A percentile compares a stretch with the other conserved stretches of the same genome.
These are phyloP conservation scores for Carex pumila DNA, from an alignment of 176 grass and related monocot species.

Conservation along the genomic window DNA sequence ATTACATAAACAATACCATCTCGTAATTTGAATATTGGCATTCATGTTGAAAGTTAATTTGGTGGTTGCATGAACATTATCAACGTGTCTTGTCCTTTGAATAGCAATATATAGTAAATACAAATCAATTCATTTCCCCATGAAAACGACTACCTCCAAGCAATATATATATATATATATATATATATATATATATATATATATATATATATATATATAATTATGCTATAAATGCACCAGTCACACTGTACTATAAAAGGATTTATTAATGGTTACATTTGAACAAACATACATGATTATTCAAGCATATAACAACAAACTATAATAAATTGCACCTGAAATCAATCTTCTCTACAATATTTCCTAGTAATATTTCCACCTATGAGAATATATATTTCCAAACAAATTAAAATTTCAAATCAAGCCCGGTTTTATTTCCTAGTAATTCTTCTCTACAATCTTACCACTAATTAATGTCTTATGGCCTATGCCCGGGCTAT, in stretches of 20 bases:
- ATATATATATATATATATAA: no score
- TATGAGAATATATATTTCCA: no score
- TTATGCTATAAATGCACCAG: not conserved
- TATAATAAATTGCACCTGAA: not conserved
- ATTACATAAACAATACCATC: no score
- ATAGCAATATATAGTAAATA: not conserved
- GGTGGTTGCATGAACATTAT: slow-evolving; percentile 16
- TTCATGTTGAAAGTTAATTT: not conserved
- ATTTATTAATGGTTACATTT: slow-evolving; percentile 4
- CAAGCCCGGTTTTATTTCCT: not conserved
- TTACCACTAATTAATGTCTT: slow-evolving; percentile 4
- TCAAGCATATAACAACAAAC: not conserved
- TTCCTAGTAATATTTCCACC: no score
- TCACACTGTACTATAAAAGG: not conserved
- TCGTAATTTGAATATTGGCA: not conserved
- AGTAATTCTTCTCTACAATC: slow-evolving; percentile 12
- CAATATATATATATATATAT: not conserved
- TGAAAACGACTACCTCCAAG: not conserved
- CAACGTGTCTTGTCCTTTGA: slow-evolving; percentile 1
- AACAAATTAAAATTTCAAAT: no score
- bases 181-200: no score
- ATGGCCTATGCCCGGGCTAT: slow-evolving; percentile 66
- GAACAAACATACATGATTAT: slow-evolving; percentile 13
- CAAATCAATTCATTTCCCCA: not conserved
- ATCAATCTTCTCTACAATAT: not conserved